Base-by-base conservation (phyloP, 176 grass and related monocot genomes). In the Bolboschoenus planiculmis region DNA sequence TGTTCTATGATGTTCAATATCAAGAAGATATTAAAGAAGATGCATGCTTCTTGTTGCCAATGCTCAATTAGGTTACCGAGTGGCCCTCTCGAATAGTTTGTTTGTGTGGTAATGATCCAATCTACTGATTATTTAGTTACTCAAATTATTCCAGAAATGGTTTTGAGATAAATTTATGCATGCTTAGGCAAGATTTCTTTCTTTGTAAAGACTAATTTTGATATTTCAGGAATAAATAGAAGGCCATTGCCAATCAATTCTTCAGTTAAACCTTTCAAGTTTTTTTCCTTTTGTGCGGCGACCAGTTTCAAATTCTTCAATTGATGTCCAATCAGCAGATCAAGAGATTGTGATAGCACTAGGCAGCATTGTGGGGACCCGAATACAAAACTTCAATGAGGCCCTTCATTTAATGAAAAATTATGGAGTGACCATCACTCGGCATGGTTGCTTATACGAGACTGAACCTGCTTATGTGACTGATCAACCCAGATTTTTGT, bases 391-490 rank as follows among this genome's bases (percentile, higher is more conserved):
- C 46, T 97, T 97, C 6, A 85, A 91, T 39, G 81, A 81, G 37
- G 92, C 95, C 8, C 50, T 97, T 56, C 64, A 53, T 35, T 39
- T 92, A 61, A 88, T 97, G 92, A 92, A 86, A 78, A 92, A 55
- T 79, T 89, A 87, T 0, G 87, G 95, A 4, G 79, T 97, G 48
- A 94, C 40, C 29, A 89, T 97, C 72, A 94, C 84, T 10, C 90
- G 90, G 36, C 92, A 97, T 54, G 80, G 90, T 75, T 97, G 88
- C 47, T 46, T 97, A 48, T 97, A 97, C 35, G 95, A 97, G 81
- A 92, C 90, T n/a, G 90, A 89, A 56, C 95, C 95, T 58, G 90
- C 90, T 40, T 97, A 94, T 82, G 92, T 97, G 40, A 97, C 88
- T 0, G 92, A 92, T 71, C 95, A 94, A 40, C 95, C 92, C 0